A percentile compares a stretch with the other conserved stretches of the same genome.
phyloP scores from a whole-genome alignment of 176 grass and related monocot genomes.

The Canna indica region DNA sequence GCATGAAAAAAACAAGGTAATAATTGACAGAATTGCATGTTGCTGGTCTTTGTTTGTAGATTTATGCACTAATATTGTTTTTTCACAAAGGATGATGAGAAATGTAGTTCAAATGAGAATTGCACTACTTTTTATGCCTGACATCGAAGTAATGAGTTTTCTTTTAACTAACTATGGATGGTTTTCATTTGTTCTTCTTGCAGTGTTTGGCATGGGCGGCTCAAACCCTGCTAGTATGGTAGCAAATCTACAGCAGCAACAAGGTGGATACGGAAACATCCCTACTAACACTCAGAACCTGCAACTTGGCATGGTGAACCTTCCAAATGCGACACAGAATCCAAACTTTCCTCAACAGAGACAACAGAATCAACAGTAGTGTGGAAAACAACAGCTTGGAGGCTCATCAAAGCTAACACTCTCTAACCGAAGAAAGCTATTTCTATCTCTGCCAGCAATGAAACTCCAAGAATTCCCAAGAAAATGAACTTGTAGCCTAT shows the following conservation, averaged over 20 bases:
- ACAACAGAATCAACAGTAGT: slow-evolving; percentile 72
- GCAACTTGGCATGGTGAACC: slow-evolving; percentile 78
- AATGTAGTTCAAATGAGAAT: too few species aligned
- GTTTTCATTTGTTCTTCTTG: slow-evolving; percentile 2
- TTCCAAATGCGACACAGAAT: slow-evolving; percentile 61
- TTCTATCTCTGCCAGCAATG: neutral
- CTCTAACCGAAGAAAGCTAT: neutral
- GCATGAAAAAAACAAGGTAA: too few species aligned
- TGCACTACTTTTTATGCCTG: neutral
- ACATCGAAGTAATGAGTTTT: neutral
- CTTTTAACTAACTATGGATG: neutral
- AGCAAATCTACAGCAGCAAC: slow-evolving; percentile 82
- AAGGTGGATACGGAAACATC: slow-evolving; percentile 67
- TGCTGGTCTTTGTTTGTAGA: too few species aligned
- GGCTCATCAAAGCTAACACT: neutral
- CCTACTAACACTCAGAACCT: slow-evolving; percentile 52
- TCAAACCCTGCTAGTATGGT: slow-evolving; percentile 55
- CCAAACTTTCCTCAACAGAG: slow-evolving; percentile 81
- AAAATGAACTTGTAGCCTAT: too few species aligned
- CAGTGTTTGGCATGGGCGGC: slow-evolving; percentile 71
- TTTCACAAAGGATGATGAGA: too few species aligned
- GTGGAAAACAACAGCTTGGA: neutral
- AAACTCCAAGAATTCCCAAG: neutral
- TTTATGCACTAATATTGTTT: too few species aligned
- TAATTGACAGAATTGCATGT: too few species aligned